Conservation (phyloP, 2,329 filamentous ascomycete species). For the Aureobasidium pullulans region DNA sequence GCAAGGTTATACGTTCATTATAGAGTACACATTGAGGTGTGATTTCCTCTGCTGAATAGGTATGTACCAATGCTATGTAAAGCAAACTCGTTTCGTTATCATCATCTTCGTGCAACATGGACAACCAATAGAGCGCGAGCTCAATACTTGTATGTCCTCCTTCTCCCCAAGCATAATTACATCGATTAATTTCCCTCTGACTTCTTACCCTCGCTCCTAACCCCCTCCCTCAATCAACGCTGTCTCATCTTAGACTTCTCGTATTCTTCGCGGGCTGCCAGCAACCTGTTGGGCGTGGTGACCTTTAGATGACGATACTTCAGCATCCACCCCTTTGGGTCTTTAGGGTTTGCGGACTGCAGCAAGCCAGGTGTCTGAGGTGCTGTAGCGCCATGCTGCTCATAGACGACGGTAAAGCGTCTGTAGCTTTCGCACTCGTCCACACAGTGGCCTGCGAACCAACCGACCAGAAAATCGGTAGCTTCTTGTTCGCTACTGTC, state of each 20-base stretch:
- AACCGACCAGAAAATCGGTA: constrained; percentile 25
- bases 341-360: constrained; percentile 16
- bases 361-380: constrained; percentile 2
- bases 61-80: no score
- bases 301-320: constrained; percentile 24
- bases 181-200: no score
- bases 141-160: no score
- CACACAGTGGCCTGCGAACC: constrained; percentile 23
- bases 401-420: constrained; percentile 25
- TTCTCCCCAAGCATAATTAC: no score
- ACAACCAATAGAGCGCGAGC: no score
- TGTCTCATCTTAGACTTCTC: constrained; percentile 10
- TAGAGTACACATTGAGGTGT: no score
- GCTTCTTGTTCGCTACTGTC: constrained; percentile 21
- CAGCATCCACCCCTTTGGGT: constrained; percentile 22
- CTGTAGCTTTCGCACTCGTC: constrained; percentile 20
- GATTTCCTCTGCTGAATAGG: no score
- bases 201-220: no score
- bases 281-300: constrained; percentile 12
- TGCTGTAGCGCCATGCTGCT: constrained; percentile 14
- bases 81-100: no score
- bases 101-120: no score
- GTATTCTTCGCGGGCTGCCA: constrained; percentile 8
- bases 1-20: no score
- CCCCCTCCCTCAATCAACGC: neutral